Conservation (phyloP, 345 rosid genomes). For the Sonneratia caseolaris region DNA sequence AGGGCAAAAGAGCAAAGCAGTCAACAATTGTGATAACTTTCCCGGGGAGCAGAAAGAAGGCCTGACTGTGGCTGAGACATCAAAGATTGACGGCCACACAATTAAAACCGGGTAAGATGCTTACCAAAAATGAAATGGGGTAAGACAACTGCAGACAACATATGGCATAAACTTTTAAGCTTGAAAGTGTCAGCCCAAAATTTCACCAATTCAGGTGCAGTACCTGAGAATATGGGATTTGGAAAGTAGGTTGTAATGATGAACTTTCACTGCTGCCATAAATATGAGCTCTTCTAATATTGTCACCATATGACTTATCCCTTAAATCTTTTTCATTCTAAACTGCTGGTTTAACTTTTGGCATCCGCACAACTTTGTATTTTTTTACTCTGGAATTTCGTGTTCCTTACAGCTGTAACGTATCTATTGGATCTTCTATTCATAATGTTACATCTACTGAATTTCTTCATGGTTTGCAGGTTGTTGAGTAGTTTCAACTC, state of each 20-base stretch:
- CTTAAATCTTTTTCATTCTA: not conserved
- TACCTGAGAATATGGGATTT: not conserved
- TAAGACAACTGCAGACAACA: not conserved
- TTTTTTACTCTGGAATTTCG: not conserved
- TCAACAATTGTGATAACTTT: not conserved
- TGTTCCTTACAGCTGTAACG: not conserved
- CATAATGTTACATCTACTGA: not conserved
- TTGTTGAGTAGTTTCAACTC: slow-evolving; percentile 22
- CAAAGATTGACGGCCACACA: not conserved
- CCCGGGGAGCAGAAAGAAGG: not conserved
- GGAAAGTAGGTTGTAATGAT: not conserved
- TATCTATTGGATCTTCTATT: not conserved
- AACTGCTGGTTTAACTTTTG: not conserved
- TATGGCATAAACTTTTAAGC: not conserved
- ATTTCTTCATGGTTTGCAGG: slow-evolving; percentile 18
- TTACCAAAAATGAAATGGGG: not conserved
- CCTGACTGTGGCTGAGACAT: not conserved
- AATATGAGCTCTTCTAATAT: not conserved
- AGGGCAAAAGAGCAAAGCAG: not conserved
- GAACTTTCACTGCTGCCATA: not conserved
- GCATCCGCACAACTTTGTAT: not conserved
- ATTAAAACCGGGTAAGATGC: slow-evolving; percentile 4
- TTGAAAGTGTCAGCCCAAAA: not conserved
- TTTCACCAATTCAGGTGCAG: not conserved
- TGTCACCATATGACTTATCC: not conserved